Percentiles rank a stretch among this genome's conserved stretches.
Evolutionary conservation across 768 basidiomycete genomes (phyloP).

Genomic region (Imleria badia): DNA sequence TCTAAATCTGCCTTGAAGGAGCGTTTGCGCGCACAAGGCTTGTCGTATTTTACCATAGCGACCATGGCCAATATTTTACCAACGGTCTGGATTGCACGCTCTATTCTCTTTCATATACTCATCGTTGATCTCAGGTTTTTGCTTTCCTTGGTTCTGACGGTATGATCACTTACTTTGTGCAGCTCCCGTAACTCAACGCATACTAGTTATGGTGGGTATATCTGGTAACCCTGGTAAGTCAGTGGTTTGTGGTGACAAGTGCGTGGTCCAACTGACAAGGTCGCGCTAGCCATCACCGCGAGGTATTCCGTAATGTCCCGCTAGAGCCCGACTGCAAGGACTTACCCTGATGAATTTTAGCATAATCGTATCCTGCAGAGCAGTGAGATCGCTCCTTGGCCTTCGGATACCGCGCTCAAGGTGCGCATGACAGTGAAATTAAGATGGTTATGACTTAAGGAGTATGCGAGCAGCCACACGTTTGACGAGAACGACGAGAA

Average conservation of each 20-base stretch:
- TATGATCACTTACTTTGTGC: neutral
- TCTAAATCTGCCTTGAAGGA: constrained; percentile 10
- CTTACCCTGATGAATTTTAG: constrained; percentile 1
- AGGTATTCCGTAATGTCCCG: constrained; percentile 1
- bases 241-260: neutral
- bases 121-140: constrained; percentile 7
- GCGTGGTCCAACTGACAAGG: neutral
- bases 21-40: constrained; percentile 14
- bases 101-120: neutral
- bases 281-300: constrained; percentile 1
- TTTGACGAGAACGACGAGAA: neutral
- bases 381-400: constrained; percentile 15
- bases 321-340: neutral
- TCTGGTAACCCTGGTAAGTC: constrained; percentile 8
- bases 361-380: constrained; percentile 14
- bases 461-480: neutral
- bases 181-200: neutral
- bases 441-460: neutral
- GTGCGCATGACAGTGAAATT: neutral
- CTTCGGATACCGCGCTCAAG: neutral
- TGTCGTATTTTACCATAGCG: constrained; percentile 16
- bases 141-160: constrained; percentile 3
- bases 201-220: constrained; percentile 9
- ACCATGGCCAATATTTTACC: constrained; percentile 11
- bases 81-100: neutral